Percentiles rank a stretch among this genome's conserved stretches.
phyloP scores from a whole-genome alignment of 208 protist species.

The Endotrypanum monterogeii region DNA sequence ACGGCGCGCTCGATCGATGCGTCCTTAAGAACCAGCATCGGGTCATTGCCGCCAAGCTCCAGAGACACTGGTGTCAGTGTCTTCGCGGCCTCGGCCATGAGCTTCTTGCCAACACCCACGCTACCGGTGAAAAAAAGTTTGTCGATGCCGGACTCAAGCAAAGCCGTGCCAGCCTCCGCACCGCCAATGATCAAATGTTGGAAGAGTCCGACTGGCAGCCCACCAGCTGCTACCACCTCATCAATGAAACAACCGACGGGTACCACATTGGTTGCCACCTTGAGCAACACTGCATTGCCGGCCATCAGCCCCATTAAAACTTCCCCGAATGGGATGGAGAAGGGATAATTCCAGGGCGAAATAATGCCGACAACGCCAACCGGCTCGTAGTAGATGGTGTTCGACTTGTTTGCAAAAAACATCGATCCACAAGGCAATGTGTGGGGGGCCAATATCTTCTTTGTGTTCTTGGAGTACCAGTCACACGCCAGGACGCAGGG shows the following conservation, averaged over 20 bases:
- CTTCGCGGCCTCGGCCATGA: constrained; percentile 72
- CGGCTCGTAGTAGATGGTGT: constrained; percentile 75
- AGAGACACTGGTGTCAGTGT: constrained; percentile 78
- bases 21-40: constrained; percentile 79
- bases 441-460: constrained; percentile 42
- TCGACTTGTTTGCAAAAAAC: constrained; percentile 80
- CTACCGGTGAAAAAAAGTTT: constrained; percentile 91
- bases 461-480: constrained; percentile 81
- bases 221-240: constrained; percentile 54
- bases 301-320: constrained; percentile 85
- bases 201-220: constrained; percentile 68
- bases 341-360: constrained; percentile 90
- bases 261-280: constrained; percentile 65
- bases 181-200: constrained; percentile 54
- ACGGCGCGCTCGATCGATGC: constrained; percentile 78
- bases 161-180: constrained; percentile 38
- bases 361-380: constrained; percentile 87
- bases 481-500: constrained; percentile 60
- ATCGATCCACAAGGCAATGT: constrained; percentile 53
- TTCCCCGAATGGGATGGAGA: constrained; percentile 84
- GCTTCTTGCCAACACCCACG: constrained; percentile 72
- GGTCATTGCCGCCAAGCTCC: constrained; percentile 88
- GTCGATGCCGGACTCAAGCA: constrained; percentile 54
- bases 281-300: constrained; percentile 78
- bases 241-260: constrained; percentile 70